Base-by-base conservation (phyloP, 768 basidiomycete genomes). In the Galerina sulciceps region DNA sequence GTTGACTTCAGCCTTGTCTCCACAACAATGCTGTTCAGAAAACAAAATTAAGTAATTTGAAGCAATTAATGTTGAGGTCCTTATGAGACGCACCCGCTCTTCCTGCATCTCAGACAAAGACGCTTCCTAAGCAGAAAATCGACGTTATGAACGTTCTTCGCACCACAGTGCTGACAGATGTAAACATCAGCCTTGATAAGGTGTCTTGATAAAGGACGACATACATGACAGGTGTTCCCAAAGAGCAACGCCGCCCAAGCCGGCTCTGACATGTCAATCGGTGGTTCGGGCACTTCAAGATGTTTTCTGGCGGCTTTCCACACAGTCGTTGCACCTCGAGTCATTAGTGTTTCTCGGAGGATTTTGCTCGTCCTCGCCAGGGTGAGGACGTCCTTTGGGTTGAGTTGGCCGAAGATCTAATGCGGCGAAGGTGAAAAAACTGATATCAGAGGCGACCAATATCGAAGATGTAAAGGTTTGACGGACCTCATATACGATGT, bases 161-260 rank as follows among this genome's bases (percentile, higher is more conserved):
- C 41, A 2, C 55, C 51, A 36, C 60, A 61, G 22, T 44, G 38
- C 60, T 61, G 11, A 3, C 23, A 48, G 17, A 44, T 14, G 10
- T n/a, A 26, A 41, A n/a, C 34, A 44, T 31, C 11, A 2, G 20
- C 34, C 13, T 14, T 13, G 10, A 47, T 20, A 6, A 5, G 1
- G 6, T 10, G 20, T 9, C 13, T 10, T 35, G 35, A n/a, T 10
- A 11, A 34, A 8, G 22, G 23, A 22, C 6, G 37, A 55, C 56
- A 22, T 17, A 64, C 63, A 31, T 59, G 54, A 47, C 73, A 71
- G 3, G 22, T 46, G 9, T 53, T 61, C 17, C 60, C 57, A 40
- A 70, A 73, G 2, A 74, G 44, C 14, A 75, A 53, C 8, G 44
- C 46, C 5, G 69, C 67, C 73, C 73, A 75, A 11, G 53, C 52